Evolutionary conservation across 192 early-diverging fungal genomes (phyloP), one percentile per base, ranked within the genome.

Genomic region (Umbelopsis ramanniana): DNA sequence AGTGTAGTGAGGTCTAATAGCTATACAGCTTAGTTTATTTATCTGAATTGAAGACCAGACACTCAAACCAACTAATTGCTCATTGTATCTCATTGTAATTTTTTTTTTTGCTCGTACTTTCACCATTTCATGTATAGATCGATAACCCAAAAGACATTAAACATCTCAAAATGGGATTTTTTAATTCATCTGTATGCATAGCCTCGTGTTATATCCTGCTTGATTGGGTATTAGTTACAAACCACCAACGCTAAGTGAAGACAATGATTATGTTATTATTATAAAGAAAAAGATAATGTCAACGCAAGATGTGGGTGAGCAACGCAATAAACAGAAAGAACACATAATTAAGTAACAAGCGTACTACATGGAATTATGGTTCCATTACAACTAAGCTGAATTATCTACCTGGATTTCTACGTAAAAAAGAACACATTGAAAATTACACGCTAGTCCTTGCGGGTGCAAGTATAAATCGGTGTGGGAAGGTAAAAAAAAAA

Each of bases 11-110:
- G 57, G 14, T 17, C 6, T 63, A 63, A 63, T 63, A 63, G 48
- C 57, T 63, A 29, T 63, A 11, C 26, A 63, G 33, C 33, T n/a
- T 63, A 63, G 57, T 35, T 63, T 63, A 57, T 57, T 37, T 15
- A 12, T 38, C n/a, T 63, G 19, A 50, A n/a, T 63, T 63, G 33
- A 63, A 63, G 15, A 37, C 26, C 57, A 38, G 57, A 29, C 11
- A 63, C 57, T 29, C 35, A 54, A 26, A 43, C 57, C 12, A 37
- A 63, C 35, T 12, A 35, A 63, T 26, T 19, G 26, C 26, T 29
- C 35, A 12, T 48, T 50, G 15, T 50, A n/a, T 50, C n/a, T 21
- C 48, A 50, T 17, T 50, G 9, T 10, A 17, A 50, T 21, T n/a
- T 50, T 50, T n/a, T 50, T 50, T 50, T 50, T 50, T 50, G 19